phyloP scores from a whole-genome alignment of 352 stramenopile species.

The Nothophytophthora sp. region DNA sequence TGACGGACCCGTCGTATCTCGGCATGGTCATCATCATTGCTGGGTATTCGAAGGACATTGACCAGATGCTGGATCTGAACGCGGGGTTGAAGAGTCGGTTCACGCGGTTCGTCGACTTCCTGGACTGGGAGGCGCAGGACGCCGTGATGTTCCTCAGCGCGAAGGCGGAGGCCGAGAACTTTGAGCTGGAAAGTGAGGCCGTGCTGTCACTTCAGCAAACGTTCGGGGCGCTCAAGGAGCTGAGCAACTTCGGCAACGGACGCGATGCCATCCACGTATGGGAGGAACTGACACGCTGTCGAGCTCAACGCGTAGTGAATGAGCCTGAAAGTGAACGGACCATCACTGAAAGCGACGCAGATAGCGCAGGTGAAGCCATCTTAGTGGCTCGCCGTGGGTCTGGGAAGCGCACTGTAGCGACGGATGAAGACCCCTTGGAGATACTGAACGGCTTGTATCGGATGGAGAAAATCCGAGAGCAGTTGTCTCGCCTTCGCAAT shows the following conservation, averaged over 20 bases:
- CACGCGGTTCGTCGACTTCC: slow-evolving; percentile 88
- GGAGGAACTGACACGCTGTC: slow-evolving; percentile 37
- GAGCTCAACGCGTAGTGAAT: slow-evolving; percentile 51
- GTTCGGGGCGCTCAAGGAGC: slow-evolving; percentile 63
- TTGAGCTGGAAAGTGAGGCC: slow-evolving; percentile 74
- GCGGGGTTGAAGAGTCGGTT: slow-evolving; percentile 92
- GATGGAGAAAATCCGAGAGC: slow-evolving; percentile 56
- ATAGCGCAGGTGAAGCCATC: slow-evolving; percentile 33
- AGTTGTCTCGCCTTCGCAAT: slow-evolving; percentile 52
- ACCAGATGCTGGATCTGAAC: slow-evolving; percentile 90
- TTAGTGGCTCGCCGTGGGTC: slow-evolving; percentile 28
- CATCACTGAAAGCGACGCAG: slow-evolving; percentile 46
- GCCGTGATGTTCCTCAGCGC: slow-evolving; percentile 66
- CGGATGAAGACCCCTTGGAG: slow-evolving; percentile 47
- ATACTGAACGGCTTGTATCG: slow-evolving; percentile 62
- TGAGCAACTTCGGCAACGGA: slow-evolving; percentile 90
- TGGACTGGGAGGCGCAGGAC: slow-evolving; percentile 84
- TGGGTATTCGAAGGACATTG: slow-evolving; percentile 88
- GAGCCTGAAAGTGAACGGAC: slow-evolving; percentile 51
- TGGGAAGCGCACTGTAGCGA: slow-evolving; percentile 45
- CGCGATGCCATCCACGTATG: slow-evolving; percentile 82
- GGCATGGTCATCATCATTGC: slow-evolving; percentile 91
- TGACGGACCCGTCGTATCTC: slow-evolving; percentile 84
- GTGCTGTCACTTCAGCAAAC: slow-evolving; percentile 49
- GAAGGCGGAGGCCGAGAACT: slow-evolving; percentile 60